These are phyloP conservation scores for Boletus vermiculosoides DNA, from an alignment of 768 basidiomycete species.

Conservation along the genomic window DNA sequence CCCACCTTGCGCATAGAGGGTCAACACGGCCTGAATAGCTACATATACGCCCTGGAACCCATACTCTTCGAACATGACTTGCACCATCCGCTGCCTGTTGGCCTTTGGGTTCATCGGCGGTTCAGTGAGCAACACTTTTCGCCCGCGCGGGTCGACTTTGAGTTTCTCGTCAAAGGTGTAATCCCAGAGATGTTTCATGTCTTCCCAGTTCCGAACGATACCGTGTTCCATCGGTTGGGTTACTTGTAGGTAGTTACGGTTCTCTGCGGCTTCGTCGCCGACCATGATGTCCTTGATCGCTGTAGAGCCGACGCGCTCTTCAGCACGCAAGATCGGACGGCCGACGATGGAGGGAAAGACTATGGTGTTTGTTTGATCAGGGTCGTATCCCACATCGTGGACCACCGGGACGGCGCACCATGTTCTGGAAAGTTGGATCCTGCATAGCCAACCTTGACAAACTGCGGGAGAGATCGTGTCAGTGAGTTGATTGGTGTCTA, in stretches of 20 bases:
- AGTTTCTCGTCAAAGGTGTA: constrained; percentile 98
- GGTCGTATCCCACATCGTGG: background rate
- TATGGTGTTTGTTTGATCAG: constrained; percentile 27
- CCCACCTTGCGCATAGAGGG: constrained; percentile 96
- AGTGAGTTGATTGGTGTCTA: constrained; percentile 4
- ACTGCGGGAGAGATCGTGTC: constrained; percentile 44
- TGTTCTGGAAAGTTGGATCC: constrained; percentile 95
- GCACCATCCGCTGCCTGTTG: constrained; percentile 90
- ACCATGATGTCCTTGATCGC: constrained; percentile 97
- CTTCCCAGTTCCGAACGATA: constrained; percentile 98
- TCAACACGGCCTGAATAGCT: constrained; percentile 97
- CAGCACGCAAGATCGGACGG: constrained; percentile 94
- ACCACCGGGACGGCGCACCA: constrained; percentile 47
- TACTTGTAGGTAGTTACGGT: constrained; percentile 93
- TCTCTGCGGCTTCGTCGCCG: constrained; percentile 93
- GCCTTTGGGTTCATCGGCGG: constrained; percentile 98
- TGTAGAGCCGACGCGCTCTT: constrained; percentile 85
- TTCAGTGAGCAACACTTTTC: constrained; percentile 92
- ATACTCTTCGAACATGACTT: constrained; percentile 99
- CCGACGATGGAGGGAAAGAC: constrained; percentile 98
- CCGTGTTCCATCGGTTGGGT: constrained; percentile 99
- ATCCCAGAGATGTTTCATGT: constrained; percentile 98
- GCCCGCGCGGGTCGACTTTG: constrained; percentile 78
- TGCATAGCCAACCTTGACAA: constrained; percentile 88
- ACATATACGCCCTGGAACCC: constrained; percentile 95